A percentile compares a stretch with the other conserved stretches of the same genome.
Evolutionary conservation across 2,329 filamentous ascomycete species (phyloP).

Genomic region (Trematosphaeria pertusa): DNA sequence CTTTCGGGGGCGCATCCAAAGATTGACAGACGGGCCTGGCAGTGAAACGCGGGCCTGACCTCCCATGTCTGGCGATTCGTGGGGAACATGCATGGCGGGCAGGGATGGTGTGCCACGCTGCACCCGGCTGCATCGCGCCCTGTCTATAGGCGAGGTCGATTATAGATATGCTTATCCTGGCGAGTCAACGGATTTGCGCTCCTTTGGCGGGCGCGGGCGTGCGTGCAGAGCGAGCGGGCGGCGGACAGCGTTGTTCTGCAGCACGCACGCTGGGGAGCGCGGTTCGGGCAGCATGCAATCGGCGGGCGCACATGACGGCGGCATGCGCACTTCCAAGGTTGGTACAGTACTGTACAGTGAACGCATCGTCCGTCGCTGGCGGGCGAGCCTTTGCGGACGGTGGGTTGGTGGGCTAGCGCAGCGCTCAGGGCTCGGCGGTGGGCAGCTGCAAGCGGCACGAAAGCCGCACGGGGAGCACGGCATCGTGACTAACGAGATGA

Average conservation of each 20-base stretch:
- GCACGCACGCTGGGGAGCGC: neutral
- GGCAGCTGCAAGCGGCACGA: slow-evolving; percentile 12
- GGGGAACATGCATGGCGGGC: slow-evolving; percentile 38
- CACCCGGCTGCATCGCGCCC: slow-evolving; percentile 20
- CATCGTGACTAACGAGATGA: slow-evolving; percentile 12
- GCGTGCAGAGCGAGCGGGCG: no score
- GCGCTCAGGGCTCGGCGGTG: neutral
- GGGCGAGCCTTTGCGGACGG: no score
- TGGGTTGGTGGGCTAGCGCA: neutral
- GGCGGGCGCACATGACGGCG: slow-evolving; percentile 18
- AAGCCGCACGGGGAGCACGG: slow-evolving; percentile 10
- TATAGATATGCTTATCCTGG: slow-evolving; percentile 31
- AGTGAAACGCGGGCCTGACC: slow-evolving; percentile 48
- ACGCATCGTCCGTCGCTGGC: no score
- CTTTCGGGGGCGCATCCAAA: slow-evolving; percentile 43
- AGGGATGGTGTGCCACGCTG: slow-evolving; percentile 26
- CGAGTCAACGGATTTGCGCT: slow-evolving; percentile 18
- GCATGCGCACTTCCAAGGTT: no score
- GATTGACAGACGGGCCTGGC: slow-evolving; percentile 39
- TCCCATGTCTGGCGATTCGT: slow-evolving; percentile 49
- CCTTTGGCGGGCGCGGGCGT: neutral
- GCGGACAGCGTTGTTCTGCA: no score
- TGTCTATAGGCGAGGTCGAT: slow-evolving; percentile 23
- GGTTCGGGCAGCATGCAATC: neutral
- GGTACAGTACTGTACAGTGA: no score